These are phyloP conservation scores for Nicotiana knightiana DNA, from an alignment of 257 asterid genomes.

Conservation along the genomic window DNA sequence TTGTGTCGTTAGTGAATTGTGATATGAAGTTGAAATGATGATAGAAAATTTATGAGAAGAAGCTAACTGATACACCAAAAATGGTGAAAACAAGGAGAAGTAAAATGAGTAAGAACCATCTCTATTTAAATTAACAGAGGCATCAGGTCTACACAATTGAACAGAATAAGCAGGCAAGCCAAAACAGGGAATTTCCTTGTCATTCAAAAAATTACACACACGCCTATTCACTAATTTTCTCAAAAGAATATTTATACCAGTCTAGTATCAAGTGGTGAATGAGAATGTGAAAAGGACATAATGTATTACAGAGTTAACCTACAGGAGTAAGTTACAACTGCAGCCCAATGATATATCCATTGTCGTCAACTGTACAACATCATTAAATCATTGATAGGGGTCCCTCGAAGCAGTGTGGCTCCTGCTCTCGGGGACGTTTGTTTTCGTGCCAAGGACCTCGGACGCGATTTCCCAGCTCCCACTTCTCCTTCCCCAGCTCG, in stretches of 20 bases:
- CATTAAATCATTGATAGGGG: constrained; percentile 34
- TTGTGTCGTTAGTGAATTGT: not conserved
- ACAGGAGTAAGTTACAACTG: constrained; percentile 13
- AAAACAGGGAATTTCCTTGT: not conserved
- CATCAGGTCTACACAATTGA: not conserved
- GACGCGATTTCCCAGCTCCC: constrained; percentile 58
- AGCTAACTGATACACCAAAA: not conserved
- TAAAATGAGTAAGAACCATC: not conserved
- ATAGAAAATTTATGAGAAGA: not conserved
- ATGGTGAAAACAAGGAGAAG: not conserved
- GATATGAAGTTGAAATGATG: not conserved
- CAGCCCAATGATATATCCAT: constrained; percentile 12
- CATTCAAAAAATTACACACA: constrained; percentile 11
- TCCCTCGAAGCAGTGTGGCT: constrained; percentile 34
- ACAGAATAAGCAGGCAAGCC: not conserved
- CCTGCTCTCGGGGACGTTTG: constrained; percentile 19
- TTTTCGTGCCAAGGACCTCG: constrained; percentile 33
- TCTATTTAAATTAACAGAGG: not conserved
- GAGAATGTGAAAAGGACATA: not conserved
- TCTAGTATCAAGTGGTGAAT: not conserved
- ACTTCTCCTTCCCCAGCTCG: constrained; percentile 63
- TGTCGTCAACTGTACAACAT: constrained; percentile 20
- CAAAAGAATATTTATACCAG: constrained; percentile 9
- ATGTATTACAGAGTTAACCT: constrained; percentile 11
- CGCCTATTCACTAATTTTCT: constrained; percentile 2